These are phyloP conservation scores for Amborella trichopoda DNA, from an alignment of 164 flowering plant genomes.

Conservation along the genomic window DNA sequence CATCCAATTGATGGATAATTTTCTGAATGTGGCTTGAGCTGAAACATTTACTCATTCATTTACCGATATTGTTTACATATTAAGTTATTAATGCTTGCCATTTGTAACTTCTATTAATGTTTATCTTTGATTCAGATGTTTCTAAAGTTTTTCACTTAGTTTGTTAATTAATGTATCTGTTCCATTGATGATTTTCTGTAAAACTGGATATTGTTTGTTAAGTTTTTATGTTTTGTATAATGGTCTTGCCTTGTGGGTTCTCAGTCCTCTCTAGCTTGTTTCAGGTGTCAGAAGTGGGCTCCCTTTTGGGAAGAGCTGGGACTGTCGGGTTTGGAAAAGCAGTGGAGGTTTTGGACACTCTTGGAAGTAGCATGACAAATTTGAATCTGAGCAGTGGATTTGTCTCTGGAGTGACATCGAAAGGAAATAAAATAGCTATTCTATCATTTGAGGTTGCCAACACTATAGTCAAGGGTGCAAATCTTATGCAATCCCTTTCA, in stretches of 20 bases:
- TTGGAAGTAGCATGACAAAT: conserved; percentile 88
- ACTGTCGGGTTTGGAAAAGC: conserved; percentile 81
- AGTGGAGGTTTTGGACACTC: conserved; percentile 82
- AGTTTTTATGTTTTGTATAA: neutral
- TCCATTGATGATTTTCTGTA: neutral
- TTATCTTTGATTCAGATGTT: neutral
- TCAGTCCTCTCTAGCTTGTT: conserved; percentile 1
- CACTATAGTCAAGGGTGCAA: conserved; percentile 78
- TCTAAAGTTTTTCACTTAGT: neutral
- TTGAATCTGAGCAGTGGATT: conserved; percentile 56
- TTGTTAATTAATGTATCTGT: neutral
- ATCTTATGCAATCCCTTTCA: conserved; percentile 78
- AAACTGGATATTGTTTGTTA: neutral
- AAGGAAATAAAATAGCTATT: conserved; percentile 69
- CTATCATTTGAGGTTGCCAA: conserved; percentile 91
- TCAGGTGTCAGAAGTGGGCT: conserved; percentile 74
- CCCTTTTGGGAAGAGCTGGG: conserved; percentile 76
- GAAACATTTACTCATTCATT: no score
- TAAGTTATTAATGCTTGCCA: neutral
- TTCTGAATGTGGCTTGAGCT: no score
- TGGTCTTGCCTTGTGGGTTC: neutral
- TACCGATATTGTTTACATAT: no score
- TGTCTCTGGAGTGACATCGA: conserved; percentile 53
- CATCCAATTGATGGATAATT: no score
- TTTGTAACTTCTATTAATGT: neutral